Evolutionary conservation across 208 protist genomes (phyloP), one percentile per base, ranked within the genome.

Genomic region (Trypanosoma brucei): DNA sequence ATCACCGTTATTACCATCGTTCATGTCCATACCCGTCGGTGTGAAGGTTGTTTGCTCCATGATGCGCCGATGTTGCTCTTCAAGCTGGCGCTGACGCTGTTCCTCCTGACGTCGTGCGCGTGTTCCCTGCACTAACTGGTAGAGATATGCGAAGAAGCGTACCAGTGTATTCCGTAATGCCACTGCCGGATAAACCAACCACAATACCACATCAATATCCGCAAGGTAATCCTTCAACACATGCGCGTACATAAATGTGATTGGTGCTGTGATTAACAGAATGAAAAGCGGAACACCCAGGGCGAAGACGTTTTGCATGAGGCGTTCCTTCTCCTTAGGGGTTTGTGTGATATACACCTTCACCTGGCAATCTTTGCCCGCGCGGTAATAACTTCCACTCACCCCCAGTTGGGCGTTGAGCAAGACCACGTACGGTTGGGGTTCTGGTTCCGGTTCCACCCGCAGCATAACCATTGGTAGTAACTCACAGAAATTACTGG

Each of bases 401-500:
- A 35, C 9, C 6, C 62, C 50, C 31, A 36, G 35, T n/a, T 30
- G 34, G n/a, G 65, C 40, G 38, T 35, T 46, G 35, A 92, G 46
- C 11, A 87, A 61, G 6, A 88, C 55, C 45, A 76, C 82, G 58
- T 77, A 83, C 2, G 61, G 22, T 55, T 63, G 57, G 3, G 61
- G 61, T 2, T 51, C 22, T 36, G 45, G 51, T 6, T 60, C 70
- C 22, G 62, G 33, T 11, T 39, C n/a, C 14, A 84, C 66, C 3
- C 82, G 85, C 70, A 92, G 53, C 4, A 72, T 72, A 4, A 88
- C 63, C 22, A 69, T 81, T 11, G 78, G 75, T 2, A 83, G 45
- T 30, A 87, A 48, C 38, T 81, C 62, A 62, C 85, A 92, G 44
- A 92, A 71, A 11, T 68, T 64, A 50, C 79, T 86, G 3, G 57